phyloP scores from a whole-genome alignment of 2,329 filamentous ascomycete genomes.

The Pyrenophora graminea region DNA sequence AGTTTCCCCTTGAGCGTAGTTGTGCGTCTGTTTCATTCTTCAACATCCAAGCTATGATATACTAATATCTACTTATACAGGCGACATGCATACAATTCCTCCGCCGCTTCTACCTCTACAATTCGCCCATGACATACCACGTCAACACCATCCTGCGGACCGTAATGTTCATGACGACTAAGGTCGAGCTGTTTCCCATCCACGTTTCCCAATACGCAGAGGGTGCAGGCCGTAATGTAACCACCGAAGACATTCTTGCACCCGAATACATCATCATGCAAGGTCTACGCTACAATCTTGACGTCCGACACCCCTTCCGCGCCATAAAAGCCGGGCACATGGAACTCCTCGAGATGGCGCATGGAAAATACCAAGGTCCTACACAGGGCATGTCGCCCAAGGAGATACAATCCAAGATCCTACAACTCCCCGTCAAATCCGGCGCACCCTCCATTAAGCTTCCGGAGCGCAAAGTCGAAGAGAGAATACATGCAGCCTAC shows the following conservation, averaged over 20 bases:
- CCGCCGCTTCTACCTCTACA: conserved; percentile 92
- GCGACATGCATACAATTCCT: conserved; percentile 88
- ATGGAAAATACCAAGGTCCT: conserved; percentile 58
- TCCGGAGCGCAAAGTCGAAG: conserved; percentile 32
- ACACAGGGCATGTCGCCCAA: conserved; percentile 23
- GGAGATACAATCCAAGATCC: conserved; percentile 36
- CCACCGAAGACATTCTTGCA: conserved; percentile 79
- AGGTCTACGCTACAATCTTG: conserved; percentile 89
- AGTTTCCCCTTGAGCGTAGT: conserved; percentile 65
- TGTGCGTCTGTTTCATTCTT: conserved; percentile 41
- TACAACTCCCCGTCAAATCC: conserved; percentile 29
- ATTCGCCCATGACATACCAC: conserved; percentile 95
- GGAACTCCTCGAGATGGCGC: conserved; percentile 72
- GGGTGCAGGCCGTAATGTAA: conserved; percentile 55
- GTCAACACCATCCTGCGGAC: conserved; percentile 88
- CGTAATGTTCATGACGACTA: conserved; percentile 88
- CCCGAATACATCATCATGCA: conserved; percentile 93
- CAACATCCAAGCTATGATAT: neutral
- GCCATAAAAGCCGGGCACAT: conserved; percentile 84
- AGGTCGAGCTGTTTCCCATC: conserved; percentile 84
- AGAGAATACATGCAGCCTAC: conserved; percentile 67
- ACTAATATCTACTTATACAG: conserved; percentile 39
- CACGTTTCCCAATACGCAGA: conserved; percentile 63
- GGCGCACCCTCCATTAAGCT: conserved; percentile 18
- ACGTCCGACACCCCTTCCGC: conserved; percentile 87